Percentiles rank a stretch among this genome's conserved stretches.
phyloP scores from a whole-genome alignment of 768 basidiomycete genomes.

The Chalciporus piperatus region DNA sequence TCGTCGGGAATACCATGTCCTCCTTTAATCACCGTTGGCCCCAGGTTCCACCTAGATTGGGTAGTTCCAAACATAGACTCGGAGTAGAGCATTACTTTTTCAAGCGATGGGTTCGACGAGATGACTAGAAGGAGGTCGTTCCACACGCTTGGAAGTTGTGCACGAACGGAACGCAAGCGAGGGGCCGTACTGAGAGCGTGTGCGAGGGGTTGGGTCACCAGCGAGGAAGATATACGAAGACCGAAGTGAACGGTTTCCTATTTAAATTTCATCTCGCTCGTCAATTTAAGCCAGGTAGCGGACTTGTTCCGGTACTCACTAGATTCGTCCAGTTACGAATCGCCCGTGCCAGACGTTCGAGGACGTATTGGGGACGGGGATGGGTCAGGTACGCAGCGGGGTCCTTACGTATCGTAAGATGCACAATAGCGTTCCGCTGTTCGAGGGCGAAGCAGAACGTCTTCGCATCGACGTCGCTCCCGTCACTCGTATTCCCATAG shows the following conservation, averaged over 20 bases:
- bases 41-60: conserved; percentile 1
- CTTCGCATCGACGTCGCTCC: conserved; percentile 21
- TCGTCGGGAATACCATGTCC: conserved; percentile 4
- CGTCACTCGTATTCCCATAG: neutral
- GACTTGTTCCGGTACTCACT: conserved; percentile 35
- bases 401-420: conserved; percentile 53
- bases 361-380: conserved; percentile 41
- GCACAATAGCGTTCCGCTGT: conserved; percentile 36
- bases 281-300: conserved; percentile 2
- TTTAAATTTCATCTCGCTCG: neutral
- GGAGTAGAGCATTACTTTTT: conserved; percentile 41
- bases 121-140: conserved; percentile 51
- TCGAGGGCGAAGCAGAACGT: conserved; percentile 42
- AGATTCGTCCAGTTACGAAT: conserved; percentile 43
- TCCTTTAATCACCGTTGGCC: conserved; percentile 14
- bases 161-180: conserved; percentile 46
- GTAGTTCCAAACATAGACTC: conserved; percentile 20
- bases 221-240: conserved; percentile 50
- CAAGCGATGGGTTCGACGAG: conserved; percentile 45
- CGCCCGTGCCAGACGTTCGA: conserved; percentile 45
- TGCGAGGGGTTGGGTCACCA: conserved; percentile 27
- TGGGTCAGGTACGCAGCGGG: conserved; percentile 53
- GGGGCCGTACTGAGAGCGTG: conserved; percentile 40
- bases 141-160: conserved; percentile 59
- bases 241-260: conserved; percentile 55